Evolutionary conservation across 1,284 basidiomycete species (phyloP), one percentile per base, ranked within the genome.

Genomic region (Malassezia brasiliensis): DNA sequence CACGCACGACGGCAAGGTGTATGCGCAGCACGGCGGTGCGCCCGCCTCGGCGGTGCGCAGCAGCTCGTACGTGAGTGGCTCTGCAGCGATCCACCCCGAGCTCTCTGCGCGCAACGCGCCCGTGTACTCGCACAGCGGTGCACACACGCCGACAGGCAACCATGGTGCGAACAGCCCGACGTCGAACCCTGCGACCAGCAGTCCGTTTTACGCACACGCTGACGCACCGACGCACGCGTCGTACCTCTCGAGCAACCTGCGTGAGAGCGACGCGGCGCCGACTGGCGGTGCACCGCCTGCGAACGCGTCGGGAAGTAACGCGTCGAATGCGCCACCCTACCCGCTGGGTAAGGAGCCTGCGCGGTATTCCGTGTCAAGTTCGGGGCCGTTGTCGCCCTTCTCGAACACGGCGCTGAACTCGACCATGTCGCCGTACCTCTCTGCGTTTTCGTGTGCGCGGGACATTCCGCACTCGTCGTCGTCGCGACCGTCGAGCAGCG

Each of bases 361-460:
- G 19, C 69, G 69, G 28, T 72, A 68, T 56, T 60, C 63, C 2
- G 61, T 69, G 20, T 56, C 67, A 2, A 61, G 65, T 11, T 49
- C 65, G 0, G 68, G 69, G 1, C 62, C 68, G 2, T 61, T 71
- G 22, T 70, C 68, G 25, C 68, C 69, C 8, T 72, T 72, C 40
- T 69, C 68, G 11, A 68, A 67, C 50, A 71, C 69, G 30, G 69
- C 67, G 5, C 62, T 72, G 30, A 67, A 57, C 40, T 67, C 66
- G 36, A 66, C 62, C 42, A 71, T 71, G 63, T 68, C 66, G 51
- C 69, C 69, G 6, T 72, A 72, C 17, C 61, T 70, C n/a, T 66
- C 63, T n/a, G 68, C 69, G 12, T 72, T 72, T 28, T 72, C 69
- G 17, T 70, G 70, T 38, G 69, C 69, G 2, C 63, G 69, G 25